Conservation (phyloP, 2,329 filamentous ascomycete genomes). For the Arachnopeziza araneosa region DNA sequence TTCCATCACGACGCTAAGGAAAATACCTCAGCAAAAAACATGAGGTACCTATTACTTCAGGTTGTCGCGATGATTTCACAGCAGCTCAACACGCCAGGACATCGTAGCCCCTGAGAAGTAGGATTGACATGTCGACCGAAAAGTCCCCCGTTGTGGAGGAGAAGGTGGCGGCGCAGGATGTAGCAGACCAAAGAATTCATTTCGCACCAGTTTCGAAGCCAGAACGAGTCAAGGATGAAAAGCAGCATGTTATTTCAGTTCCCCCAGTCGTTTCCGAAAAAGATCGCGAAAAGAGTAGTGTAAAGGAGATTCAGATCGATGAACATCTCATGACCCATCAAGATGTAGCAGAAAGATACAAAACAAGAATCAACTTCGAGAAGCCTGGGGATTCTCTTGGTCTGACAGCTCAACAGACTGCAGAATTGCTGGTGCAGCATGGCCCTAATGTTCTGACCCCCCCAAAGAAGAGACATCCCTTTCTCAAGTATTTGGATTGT, state of each 20-base stretch:
- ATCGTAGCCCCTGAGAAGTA: not conserved
- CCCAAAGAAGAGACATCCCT: constrained; percentile 10
- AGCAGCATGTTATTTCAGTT: constrained; percentile 5
- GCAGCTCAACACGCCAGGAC: not conserved
- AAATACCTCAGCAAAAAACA: not conserved
- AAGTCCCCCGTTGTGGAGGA: not conserved
- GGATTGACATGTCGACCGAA: not conserved
- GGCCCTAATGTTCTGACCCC: constrained; percentile 15
- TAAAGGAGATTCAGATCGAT: constrained; percentile 11
- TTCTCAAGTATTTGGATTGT: constrained; percentile 10
- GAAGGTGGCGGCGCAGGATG: not conserved
- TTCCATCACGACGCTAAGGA: not conserved
- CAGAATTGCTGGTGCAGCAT: constrained; percentile 7
- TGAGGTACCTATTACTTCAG: not conserved
- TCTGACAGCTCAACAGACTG: constrained; percentile 7
- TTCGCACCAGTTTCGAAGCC: not conserved
- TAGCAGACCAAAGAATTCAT: not conserved
- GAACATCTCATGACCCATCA: constrained; percentile 13
- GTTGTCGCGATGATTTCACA: not conserved
- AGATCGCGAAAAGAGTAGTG: constrained; percentile 3
- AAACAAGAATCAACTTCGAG: constrained; percentile 10
- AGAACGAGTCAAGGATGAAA: not conserved
- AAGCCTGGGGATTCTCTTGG: constrained; percentile 11
- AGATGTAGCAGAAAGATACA: constrained; percentile 10
- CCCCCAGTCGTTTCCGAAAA: constrained; percentile 11